Evolutionary conservation across 2,329 filamentous ascomycete species (phyloP).

Genomic region (Didymella keratinophila): DNA sequence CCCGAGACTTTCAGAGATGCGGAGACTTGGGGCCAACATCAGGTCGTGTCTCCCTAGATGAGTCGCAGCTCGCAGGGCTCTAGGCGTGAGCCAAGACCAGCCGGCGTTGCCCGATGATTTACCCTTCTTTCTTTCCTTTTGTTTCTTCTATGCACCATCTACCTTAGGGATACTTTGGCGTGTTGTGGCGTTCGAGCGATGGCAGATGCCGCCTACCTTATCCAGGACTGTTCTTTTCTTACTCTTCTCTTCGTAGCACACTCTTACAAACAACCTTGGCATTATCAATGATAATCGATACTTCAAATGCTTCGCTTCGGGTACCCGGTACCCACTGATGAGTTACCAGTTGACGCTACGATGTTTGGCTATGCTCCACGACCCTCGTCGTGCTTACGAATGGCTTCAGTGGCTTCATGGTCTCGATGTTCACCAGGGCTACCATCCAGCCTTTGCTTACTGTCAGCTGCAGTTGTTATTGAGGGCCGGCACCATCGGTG

Average conservation of each 20-base stretch:
- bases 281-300: constrained; percentile 4
- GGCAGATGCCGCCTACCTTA: not conserved
- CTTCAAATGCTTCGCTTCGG: not conserved
- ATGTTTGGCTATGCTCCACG: not conserved
- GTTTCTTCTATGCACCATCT: not conserved
- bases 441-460: not conserved
- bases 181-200: not conserved
- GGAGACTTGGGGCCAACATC: not conserved
- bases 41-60: not conserved
- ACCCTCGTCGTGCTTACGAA: not conserved
- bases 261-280: constrained; percentile 3
- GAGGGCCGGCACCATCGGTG: not conserved
- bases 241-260: constrained; percentile 18
- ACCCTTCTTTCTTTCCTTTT: not conserved
- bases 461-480: not conserved
- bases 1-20: not conserved
- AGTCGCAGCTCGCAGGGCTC: not conserved
- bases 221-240: not conserved
- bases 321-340: not conserved
- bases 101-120: not conserved
- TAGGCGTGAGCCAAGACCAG: not conserved
- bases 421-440: not conserved
- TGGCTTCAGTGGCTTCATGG: not conserved
- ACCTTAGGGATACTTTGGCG: not conserved
- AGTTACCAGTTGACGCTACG: not conserved